Base-by-base conservation (phyloP, 2,329 filamentous ascomycete genomes). In the Hymenoscyphus fraxineus region DNA sequence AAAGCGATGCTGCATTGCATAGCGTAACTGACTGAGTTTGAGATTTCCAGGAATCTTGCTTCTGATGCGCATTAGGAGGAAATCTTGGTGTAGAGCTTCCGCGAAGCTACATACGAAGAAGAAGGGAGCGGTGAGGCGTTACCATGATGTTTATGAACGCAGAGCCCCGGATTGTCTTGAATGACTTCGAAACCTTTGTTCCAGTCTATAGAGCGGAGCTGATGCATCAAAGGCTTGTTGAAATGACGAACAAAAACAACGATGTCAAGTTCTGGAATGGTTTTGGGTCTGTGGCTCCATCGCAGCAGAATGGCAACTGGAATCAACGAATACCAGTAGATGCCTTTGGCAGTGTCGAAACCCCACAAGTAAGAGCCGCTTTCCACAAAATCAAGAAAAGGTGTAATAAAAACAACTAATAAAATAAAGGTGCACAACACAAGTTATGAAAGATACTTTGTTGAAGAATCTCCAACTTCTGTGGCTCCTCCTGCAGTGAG, bases 111-210 rank as follows among this genome's bases (percentile, higher is more conserved):
- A 70, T 68, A 41, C 19, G 38, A 58, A 68, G 61, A 69, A 59
- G 65, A 58, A 32, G 44, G 58, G 19, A 71, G 71, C 72, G 73
- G 71, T 74, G 71, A 74, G 63, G 64, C 47, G 41, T 67, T 66
- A 69, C 62, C 65, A 71, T 22, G 63, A 74, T 75, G 69, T 66
- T 74, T 71, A 73, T 72, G 62, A 72, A 72, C 68, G 71, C 67
- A 68, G 62, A 67, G 54, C 69, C 70, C 71, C 69, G 70, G 64
- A 35, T 54, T 70, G 68, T 72, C 66, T 72, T 67, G 66, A 69
- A 71, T 62, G 67, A 67, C 66, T 70, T 71, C 67, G 67, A 70
- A 65, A 64, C 64, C 69, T 71, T 74, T 72, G 69, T 74, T 60
- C 61, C 67, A 59, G 58, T 51, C 62, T 63, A 69, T 40, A 66